Conservation (phyloP, 148 eudicot species). For the Limonium bicolor region DNA sequence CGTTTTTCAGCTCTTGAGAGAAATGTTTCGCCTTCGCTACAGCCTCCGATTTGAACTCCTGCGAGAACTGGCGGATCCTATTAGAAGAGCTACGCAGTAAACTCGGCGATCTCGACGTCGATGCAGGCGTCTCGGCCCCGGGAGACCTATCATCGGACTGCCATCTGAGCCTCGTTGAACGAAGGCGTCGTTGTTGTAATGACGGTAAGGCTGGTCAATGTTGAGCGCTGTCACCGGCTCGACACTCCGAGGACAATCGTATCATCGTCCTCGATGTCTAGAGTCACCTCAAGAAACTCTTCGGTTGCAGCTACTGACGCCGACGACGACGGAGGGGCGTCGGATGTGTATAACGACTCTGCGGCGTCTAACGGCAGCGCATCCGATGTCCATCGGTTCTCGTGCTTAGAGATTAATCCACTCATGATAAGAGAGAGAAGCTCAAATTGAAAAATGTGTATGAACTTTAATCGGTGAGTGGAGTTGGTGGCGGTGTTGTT, state of each 20-base stretch:
- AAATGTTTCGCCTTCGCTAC: conserved; percentile 62
- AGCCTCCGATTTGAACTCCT: conserved; percentile 78
- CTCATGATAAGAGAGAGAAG: too few species aligned
- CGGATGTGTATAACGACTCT: not conserved
- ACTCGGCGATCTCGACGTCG: conserved; percentile 20
- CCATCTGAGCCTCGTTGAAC: conserved; percentile 2
- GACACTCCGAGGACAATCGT: conserved; percentile 62
- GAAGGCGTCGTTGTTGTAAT: conserved; percentile 9
- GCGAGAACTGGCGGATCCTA: conserved; percentile 48
- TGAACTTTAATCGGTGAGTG: too few species aligned
- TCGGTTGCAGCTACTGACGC: conserved; percentile 17
- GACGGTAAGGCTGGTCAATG: not conserved
- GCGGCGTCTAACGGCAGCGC: conserved; percentile 7
- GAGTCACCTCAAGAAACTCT: conserved; percentile 77
- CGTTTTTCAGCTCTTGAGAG: conserved; percentile 55
- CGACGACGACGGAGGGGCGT: conserved; percentile 40
- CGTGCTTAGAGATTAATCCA: conserved; percentile 17
- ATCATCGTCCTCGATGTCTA: conserved; percentile 79
- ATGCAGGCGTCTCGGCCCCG: conserved; percentile 13
- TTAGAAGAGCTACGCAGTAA: conserved; percentile 45
- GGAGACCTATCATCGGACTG: not conserved
- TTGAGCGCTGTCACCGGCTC: conserved; percentile 33
- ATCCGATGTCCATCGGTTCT: conserved; percentile 44
- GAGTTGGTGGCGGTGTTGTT: too few species aligned
- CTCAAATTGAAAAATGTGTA: too few species aligned